Base-by-base conservation (phyloP, 352 stramenopile genomes). In the Phytophthora chlamydospora region DNA sequence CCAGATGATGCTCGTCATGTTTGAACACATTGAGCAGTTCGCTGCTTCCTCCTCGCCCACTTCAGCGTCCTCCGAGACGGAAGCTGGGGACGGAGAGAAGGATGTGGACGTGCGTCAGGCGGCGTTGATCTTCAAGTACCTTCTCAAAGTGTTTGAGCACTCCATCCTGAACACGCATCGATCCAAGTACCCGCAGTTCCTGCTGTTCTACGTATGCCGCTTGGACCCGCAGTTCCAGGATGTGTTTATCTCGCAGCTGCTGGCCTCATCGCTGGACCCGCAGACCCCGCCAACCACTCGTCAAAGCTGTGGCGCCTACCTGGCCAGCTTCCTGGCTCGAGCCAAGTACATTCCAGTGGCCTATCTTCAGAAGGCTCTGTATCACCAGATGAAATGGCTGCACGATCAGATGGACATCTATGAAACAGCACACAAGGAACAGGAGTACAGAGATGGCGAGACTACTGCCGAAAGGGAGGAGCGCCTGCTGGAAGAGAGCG, bases 271-370 rank as follows among this genome's bases (percentile, higher is more conserved):
- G 45, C 75, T 91, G 33, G 87, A 95, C 36, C 67, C 85, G 10
- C 91, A 97, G 45, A 88, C 68, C 57, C 89, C 95, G 7, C 85
- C 91, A 11, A 85, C 95, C 34, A 97, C 92, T 31, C 85, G 91
- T 17, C 96, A 98, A 73, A 98, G 88, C 59, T 96, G 91, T 56
- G 90, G 91, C 13, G 97, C 93, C 27, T 99, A 99, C 69, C 75
- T 99, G 21, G 96, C 96, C 17, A 98, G 95, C 24, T 99, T 98
- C 62, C 76, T 99, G 13, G 97, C 91, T 49, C 85, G 97, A 27
- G 92, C 95, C 27, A 97, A 93, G 47, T 99, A 97, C 75, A 92
- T 99, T 39, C 89, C 84, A 24, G 73, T 97, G 7, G 88, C 91
- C 19, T 97, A 97, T 31, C 84, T 98, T 19, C 94, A 97, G 54